phyloP scores from a whole-genome alignment of 352 stramenopile genomes.

The Phytopythium helicoides region DNA sequence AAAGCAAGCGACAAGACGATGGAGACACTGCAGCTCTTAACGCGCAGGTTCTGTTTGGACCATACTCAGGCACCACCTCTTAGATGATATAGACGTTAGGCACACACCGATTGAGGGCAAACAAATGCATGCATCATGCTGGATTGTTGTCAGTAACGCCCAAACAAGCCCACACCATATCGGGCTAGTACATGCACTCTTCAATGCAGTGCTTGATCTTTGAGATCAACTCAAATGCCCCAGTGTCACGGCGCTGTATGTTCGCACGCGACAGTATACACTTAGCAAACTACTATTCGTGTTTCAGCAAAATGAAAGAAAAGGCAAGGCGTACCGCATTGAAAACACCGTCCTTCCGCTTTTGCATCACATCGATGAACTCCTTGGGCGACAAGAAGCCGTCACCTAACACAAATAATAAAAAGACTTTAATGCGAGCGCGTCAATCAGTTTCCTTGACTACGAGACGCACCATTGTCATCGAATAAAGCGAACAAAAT shows the following conservation, averaged over 20 bases:
- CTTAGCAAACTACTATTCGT: no score
- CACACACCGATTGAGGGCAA: background rate
- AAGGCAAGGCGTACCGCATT: slow-evolving; percentile 61
- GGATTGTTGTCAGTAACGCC: no score
- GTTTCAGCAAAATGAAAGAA: no score
- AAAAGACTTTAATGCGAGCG: no score
- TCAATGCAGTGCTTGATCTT: slow-evolving; percentile 71
- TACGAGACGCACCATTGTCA: slow-evolving; percentile 45
- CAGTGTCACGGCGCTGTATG: slow-evolving; percentile 76
- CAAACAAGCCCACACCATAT: no score
- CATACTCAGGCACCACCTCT: slow-evolving; percentile 51
- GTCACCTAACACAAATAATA: slow-evolving; percentile 79
- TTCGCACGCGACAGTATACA: no score
- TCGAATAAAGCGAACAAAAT: slow-evolving; percentile 87
- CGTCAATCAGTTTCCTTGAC: background rate
- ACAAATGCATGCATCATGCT: no score
- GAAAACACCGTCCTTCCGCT: slow-evolving; percentile 81
- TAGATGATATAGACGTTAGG: slow-evolving; percentile 5
- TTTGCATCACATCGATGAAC: slow-evolving; percentile 87
- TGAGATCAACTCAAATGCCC: slow-evolving; percentile 62
- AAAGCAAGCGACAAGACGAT: slow-evolving; percentile 51
- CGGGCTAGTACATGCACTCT: slow-evolving; percentile 24
- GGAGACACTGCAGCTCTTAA: slow-evolving; percentile 59
- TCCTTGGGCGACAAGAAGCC: slow-evolving; percentile 75
- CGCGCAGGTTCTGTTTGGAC: slow-evolving; percentile 71